Base-by-base conservation (phyloP, 768 basidiomycete genomes). In the Trametopsis cervina region DNA sequence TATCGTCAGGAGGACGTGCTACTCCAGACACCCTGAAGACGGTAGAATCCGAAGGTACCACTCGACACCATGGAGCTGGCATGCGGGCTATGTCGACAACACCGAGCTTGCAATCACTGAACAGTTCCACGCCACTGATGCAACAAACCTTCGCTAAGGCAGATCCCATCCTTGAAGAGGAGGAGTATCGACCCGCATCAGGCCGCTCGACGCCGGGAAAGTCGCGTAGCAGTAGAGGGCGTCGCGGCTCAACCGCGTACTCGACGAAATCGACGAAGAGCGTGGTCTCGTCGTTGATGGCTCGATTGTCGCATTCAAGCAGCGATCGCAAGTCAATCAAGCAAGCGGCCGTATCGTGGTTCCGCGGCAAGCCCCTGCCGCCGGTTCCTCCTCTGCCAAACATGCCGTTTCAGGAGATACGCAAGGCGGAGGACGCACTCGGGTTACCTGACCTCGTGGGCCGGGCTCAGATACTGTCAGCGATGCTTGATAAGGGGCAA, bases 381-480 rank as follows among this genome's bases (percentile, higher is more conserved):
- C 80, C 78, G 1, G 69, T 83, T 21, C 82, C 81, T 13, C 65
- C 63, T 17, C 69, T 78, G 12, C 73, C 78, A 2, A 62, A 72
- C 40, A 70, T 73, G 17, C 62, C 76, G 6, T 40, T 52, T 18
- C 46, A 26, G 18, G 51, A 52, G 17, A 55, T 77, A 26, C 66
- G 67, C 39, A 69, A 66, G 48, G 63, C 60, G 39, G 81, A 82
- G 40, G 70, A 74, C 33, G 57, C 64, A 40, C 63, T 73, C 5
- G 71, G 76, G 29, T 67, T 81, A n/a, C 76, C 76, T 1, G 70
- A 77, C 24, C 70, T 81, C 5, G 70, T 72, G 11, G 68, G 69
- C 23, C 73, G 78, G 12, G 79, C 79, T 4, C 70, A 69, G 47
- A 61, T 67, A 39, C 63, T 82, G 25, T 67, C 68, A 23, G 61